Evolutionary conservation across 2,329 filamentous ascomycete genomes (phyloP).

Genomic region (Exophiala sp.): DNA sequence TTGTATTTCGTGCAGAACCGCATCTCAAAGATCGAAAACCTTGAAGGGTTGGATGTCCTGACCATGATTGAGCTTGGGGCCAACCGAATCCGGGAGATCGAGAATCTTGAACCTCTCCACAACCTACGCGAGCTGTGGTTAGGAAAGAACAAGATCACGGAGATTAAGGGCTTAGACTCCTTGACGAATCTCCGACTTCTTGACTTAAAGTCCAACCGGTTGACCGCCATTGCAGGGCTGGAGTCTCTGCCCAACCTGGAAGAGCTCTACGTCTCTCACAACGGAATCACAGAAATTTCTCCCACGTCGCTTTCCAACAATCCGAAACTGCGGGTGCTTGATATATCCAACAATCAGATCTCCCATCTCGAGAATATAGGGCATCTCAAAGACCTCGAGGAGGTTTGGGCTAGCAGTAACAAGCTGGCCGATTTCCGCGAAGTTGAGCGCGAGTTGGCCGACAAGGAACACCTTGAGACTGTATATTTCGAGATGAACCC

Average conservation of each 20-base stretch:
- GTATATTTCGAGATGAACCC: constrained; percentile 97
- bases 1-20: constrained; percentile 94
- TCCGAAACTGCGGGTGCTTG: constrained; percentile 66
- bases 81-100: constrained; percentile 82
- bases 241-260: constrained; percentile 69
- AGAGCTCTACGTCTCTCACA: constrained; percentile 94
- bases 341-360: constrained; percentile 85
- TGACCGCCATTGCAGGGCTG: constrained; percentile 70
- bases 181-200: constrained; percentile 78
- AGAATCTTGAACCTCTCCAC: constrained; percentile 72
- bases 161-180: constrained; percentile 67
- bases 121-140: constrained; percentile 85
- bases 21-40: constrained; percentile 76
- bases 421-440: constrained; percentile 72
- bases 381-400: constrained; percentile 66
- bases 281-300: constrained; percentile 70
- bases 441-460: constrained; percentile 65
- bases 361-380: constrained; percentile 66
- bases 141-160: constrained; percentile 92
- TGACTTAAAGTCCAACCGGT: constrained; percentile 91
- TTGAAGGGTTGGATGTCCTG: constrained; percentile 68
- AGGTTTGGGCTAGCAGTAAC: constrained; percentile 93
- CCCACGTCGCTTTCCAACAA: constrained; percentile 59
- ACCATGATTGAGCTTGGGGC: constrained; percentile 85
- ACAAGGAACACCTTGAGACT: constrained; percentile 75